Evolutionary conservation across 2,329 filamentous ascomycete genomes (phyloP).

Genomic region (Aspergillus terreus): DNA sequence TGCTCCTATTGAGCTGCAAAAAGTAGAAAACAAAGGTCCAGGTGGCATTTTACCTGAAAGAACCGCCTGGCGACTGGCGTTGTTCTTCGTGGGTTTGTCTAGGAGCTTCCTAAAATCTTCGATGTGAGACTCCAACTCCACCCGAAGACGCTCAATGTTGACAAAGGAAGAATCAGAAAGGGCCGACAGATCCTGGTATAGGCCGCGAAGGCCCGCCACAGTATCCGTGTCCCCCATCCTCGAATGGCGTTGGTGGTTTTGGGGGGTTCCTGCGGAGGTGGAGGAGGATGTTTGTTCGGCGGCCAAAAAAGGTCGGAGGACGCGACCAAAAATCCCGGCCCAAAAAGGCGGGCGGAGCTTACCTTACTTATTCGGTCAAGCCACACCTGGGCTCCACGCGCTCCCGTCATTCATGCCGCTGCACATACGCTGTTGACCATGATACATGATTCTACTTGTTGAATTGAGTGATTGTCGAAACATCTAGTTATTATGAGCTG

Average conservation of each 20-base stretch:
- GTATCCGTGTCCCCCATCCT: slow-evolving; percentile 69
- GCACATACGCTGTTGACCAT: not conserved
- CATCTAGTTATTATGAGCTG: too few relatives aligned
- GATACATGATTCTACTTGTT: not conserved
- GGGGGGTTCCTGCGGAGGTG: slow-evolving; percentile 22
- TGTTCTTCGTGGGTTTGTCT: slow-evolving; percentile 70
- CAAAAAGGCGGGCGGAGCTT: slow-evolving; percentile 4
- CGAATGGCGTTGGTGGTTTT: slow-evolving; percentile 17
- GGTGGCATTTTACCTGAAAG: slow-evolving; percentile 55
- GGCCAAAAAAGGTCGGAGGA: slow-evolving; percentile 33
- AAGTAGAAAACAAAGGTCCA: not conserved
- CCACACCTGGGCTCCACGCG: not conserved
- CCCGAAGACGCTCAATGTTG: slow-evolving; percentile 65
- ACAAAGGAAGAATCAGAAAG: slow-evolving; percentile 68
- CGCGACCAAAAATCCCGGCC: slow-evolving; percentile 35
- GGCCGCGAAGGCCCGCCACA: slow-evolving; percentile 73
- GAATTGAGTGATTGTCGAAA: not conserved
- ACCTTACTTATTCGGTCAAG: slow-evolving; percentile 1
- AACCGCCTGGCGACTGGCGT: slow-evolving; percentile 69
- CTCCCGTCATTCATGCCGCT: not conserved
- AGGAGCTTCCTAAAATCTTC: slow-evolving; percentile 68
- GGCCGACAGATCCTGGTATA: slow-evolving; percentile 80
- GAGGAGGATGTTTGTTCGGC: slow-evolving; percentile 25
- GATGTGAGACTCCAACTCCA: slow-evolving; percentile 63
- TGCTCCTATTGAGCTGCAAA: not conserved